Base-by-base conservation (phyloP, 164 flowering plant genomes). In the Euptelea pleiosperma region DNA sequence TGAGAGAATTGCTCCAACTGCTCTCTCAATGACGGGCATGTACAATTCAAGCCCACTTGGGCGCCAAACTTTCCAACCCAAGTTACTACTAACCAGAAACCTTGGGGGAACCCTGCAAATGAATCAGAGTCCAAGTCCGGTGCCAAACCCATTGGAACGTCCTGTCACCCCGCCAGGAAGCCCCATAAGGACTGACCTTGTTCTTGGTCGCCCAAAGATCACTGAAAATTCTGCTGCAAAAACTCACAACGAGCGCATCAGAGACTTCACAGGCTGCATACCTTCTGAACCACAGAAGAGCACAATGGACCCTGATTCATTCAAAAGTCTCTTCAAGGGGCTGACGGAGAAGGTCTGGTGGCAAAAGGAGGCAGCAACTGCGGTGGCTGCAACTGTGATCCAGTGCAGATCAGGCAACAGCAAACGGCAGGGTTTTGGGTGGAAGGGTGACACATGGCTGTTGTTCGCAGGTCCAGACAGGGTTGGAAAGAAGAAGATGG, bases 341-440 rank as follows among this genome's bases (percentile, higher is more conserved):
- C 75, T 93, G 30, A 58, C 66, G 6, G 87, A 83, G 62, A 83
- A 76, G 68, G 97, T 85, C 0, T 77, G 83, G 78, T 93, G 99
- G 99, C 99, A 93, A 75, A 66, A 49, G 0, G 97, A 93, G 1
- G 99, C 99, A 40, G 96, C 99, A 9, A 70, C 91, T 4, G 75
- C 76, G 0, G 79, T 90, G 18, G 91, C 99, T 25, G 57, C 87
- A 3, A 75, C 85, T 0, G 75, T 89, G 11, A 76, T 84, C 3
- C 75, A 75, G 19, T 81, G 87, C 79, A 82, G 73, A 56, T 54
- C 79, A 10, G 94, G 92, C 51, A 69, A 70, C 46, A 80, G 86
- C 16, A 89, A 75, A 41, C 74, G 72, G 1, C 67, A 79, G 6
- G 83, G 73, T 21, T 62, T 52, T 25, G 89, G 82, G 6, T 72